Evolutionary conservation across 805 yeast genomes (phyloP), one percentile per base, ranked within the genome.

Genomic region (Nakazawaea ambrosiae): DNA sequence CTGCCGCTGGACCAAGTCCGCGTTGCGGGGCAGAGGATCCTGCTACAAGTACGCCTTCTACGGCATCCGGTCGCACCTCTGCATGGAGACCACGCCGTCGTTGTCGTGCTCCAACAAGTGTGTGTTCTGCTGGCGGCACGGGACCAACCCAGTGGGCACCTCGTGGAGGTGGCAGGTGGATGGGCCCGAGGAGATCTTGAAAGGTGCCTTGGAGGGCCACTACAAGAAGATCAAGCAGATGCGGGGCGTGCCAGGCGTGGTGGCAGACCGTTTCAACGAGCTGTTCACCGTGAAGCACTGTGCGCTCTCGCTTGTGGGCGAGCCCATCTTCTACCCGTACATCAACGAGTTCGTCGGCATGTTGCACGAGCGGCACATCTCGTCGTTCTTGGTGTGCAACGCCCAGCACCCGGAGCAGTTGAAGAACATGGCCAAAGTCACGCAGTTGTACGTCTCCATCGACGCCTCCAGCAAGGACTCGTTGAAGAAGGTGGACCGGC

Each of bases 111-210:
- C 96, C 4, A 88, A 88, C 55, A 88, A 88, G 57, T 88, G 97
- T 70, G 96, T 89, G 4, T 88, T 88, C 54, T 88, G 97, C 62
- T 88, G 97, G 97, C 74, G 97, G 56, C 97, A 88, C 58, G 97
- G 97, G 34, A 88, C 96, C 2, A 89, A 88, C 53, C 97, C 97
- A 0, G 96, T 89, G 2, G 96, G 96, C 14, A 88, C 95, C 20
- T 81, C 81, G 43, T 88, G 97, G 97, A 68, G 96, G 51, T 88
- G 97, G 97, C 90, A 87, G 51, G 84, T 87, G 11, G 96, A 88
- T 57, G 79, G 81, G 16, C 96, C 97, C 0, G 89, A 85, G 48
- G 78, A 67, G 43, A 85, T 88, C 35, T 55, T 88, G 39, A 75
- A 83, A 32, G 96, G 96, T 20, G 96, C 96, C 0, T 60, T 88